Evolutionary conservation across 2,329 filamentous ascomycete genomes (phyloP), one percentile per base, ranked within the genome.

Genomic region (Mycocentrospora acerina): DNA sequence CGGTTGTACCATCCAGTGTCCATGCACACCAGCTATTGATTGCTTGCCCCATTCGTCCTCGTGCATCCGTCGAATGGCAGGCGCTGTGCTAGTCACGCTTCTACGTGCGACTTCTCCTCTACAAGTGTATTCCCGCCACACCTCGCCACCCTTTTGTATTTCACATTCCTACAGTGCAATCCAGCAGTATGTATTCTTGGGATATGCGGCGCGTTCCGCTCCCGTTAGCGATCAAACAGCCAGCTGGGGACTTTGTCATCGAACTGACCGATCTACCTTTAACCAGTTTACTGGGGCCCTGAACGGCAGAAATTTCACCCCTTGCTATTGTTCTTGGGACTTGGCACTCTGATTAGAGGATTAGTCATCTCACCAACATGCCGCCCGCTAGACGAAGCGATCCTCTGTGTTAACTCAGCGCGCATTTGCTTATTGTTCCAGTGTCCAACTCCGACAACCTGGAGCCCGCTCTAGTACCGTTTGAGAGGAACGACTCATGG

Each of bases 151-250:
- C 18, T 25, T 7, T 19, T 32, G 9, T 28, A 36, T 34, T 34
- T 29, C 33, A 44, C 36, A 37, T 28, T 33, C 40, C 35, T 29
- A 29, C 40, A 40, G 28, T 38, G 29, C 24, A 37, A 47, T 51
- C 48, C 50, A 51, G 28, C 44, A 39, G 35, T 41, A 30, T 37
- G 48, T 52, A 46, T 44, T 37, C 37, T 42, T 50, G 43, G 42
- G 43, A 40, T 35, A 47, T 37, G 51, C 49, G 54, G 50, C 46
- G 52, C 52, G 54, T 55, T 46, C 52, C 52, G 54, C 53, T 55
- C 54, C 53, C 50, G 50, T 47, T 53, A 48, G 43, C 48, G 47
- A 55, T 49, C 41, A 54, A 36, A 51, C 49, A 53, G 43, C 46
- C 35, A 39, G 36, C 42, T 49, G 50, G 50, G n/a, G 19, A 22